Percentiles rank a stretch among this genome's conserved stretches.
Evolutionary conservation across 2,329 filamentous ascomycete species (phyloP).

Genomic region (Malbranchea zuffiana): DNA sequence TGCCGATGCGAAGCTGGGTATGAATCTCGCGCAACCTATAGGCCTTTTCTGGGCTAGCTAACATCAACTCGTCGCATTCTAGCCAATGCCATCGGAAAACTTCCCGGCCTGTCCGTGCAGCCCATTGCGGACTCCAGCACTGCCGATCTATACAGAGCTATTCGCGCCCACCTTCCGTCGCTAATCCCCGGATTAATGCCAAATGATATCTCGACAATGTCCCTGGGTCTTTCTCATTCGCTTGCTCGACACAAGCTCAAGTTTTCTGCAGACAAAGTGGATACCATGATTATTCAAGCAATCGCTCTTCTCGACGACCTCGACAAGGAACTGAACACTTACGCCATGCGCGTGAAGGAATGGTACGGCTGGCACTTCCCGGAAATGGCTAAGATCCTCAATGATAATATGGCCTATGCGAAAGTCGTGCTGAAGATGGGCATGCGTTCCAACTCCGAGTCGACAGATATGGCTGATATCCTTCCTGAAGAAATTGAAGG

Average conservation of each 20-base stretch:
- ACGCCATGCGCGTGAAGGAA: slow-evolving; percentile 98
- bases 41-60: no score
- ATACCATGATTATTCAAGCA: slow-evolving; percentile 98
- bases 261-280: slow-evolving; percentile 97
- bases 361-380: slow-evolving; percentile 99
- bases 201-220: slow-evolving; percentile 85
- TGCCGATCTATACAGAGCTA: slow-evolving; percentile 83
- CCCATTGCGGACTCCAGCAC: slow-evolving; percentile 72
- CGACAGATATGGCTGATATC: slow-evolving; percentile 73
- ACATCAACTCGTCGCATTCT: background rate
- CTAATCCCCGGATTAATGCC: slow-evolving; percentile 80
- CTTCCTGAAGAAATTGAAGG: slow-evolving; percentile 90
- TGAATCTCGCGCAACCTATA: background rate
- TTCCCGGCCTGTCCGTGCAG: slow-evolving; percentile 76
- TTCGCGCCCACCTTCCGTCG: slow-evolving; percentile 79
- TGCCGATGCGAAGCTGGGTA: slow-evolving; percentile 77
- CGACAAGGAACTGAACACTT: slow-evolving; percentile 97
- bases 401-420: slow-evolving; percentile 92
- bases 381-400: slow-evolving; percentile 91
- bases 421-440: slow-evolving; percentile 81
- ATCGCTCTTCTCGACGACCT: slow-evolving; percentile 89
- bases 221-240: slow-evolving; percentile 90
- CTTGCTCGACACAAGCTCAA: slow-evolving; percentile 96
- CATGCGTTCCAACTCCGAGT: slow-evolving; percentile 68
- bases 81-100: slow-evolving; percentile 79